Evolutionary conservation across 1,139 yeast species (phyloP).

Genomic region (Saccharomyces hybrid): DNA sequence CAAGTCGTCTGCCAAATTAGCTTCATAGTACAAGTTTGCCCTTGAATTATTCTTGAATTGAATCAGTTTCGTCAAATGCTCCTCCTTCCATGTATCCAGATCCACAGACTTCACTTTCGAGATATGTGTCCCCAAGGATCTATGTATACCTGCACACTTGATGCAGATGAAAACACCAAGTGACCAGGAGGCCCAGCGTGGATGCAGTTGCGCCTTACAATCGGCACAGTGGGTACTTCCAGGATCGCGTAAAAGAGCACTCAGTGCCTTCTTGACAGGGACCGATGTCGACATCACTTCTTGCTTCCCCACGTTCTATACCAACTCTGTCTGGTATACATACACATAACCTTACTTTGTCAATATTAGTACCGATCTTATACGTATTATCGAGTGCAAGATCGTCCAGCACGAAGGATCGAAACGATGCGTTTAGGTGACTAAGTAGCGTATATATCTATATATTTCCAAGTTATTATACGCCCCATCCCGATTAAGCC

Average conservation of each 20-base stretch:
- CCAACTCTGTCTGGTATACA: neutral
- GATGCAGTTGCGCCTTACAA: constrained; percentile 82
- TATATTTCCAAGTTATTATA: neutral
- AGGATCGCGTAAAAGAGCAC: constrained; percentile 65
- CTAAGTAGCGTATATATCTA: neutral
- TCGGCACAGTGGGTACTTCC: constrained; percentile 81
- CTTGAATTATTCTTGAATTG: constrained; percentile 71
- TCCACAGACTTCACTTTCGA: constrained; percentile 83
- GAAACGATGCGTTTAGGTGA: constrained; percentile 1
- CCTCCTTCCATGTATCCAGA: constrained; percentile 94
- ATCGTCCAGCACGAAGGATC: neutral
- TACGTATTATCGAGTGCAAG: neutral
- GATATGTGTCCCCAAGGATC: constrained; percentile 93
- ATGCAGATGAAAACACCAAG: constrained; percentile 89
- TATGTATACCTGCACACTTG: constrained; percentile 87
- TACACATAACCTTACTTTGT: neutral
- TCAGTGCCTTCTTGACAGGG: constrained; percentile 45
- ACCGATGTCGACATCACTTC: constrained; percentile 19
- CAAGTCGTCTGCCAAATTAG: constrained; percentile 38
- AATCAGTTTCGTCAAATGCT: constrained; percentile 75
- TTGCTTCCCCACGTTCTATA: neutral
- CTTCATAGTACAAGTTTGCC: constrained; percentile 79
- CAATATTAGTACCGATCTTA: neutral
- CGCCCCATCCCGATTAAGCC: neutral
- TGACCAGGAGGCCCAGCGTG: constrained; percentile 97